A percentile compares a stretch with the other conserved stretches of the same genome.
phyloP scores from a whole-genome alignment of 2,329 filamentous ascomycete genomes.

The Colletotrichum agaves region DNA sequence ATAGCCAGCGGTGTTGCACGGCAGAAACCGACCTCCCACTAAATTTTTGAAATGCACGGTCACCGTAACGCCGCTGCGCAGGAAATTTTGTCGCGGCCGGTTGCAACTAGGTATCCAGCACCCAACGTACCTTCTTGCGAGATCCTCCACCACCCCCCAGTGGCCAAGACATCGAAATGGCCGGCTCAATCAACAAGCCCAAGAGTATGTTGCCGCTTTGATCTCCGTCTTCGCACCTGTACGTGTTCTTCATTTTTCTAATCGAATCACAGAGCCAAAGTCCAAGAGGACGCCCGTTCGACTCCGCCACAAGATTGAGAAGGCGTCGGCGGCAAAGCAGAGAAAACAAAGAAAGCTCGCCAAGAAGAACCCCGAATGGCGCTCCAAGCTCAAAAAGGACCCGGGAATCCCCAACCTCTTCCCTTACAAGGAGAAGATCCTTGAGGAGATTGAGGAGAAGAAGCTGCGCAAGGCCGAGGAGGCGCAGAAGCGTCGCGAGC shows the following conservation, averaged over 20 bases:
- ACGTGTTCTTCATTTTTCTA: no score
- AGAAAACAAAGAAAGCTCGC: slow-evolving; percentile 87
- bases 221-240: not conserved
- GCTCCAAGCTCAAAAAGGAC: slow-evolving; percentile 94
- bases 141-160: not conserved
- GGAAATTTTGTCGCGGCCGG: slow-evolving; percentile 33
- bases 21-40: slow-evolving; percentile 38
- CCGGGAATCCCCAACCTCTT: slow-evolving; percentile 97
- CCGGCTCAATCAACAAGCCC: slow-evolving; percentile 65
- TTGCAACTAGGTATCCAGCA: slow-evolving; percentile 11
- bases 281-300: slow-evolving; percentile 93
- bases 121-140: not conserved
- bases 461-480: slow-evolving; percentile 85
- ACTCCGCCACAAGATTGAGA: slow-evolving; percentile 95
- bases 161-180: slow-evolving; percentile 51
- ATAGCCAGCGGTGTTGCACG: slow-evolving; percentile 31
- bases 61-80: not conserved
- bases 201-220: slow-evolving; percentile 55
- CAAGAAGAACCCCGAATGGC: slow-evolving; percentile 98
- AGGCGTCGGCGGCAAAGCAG: slow-evolving; percentile 89
- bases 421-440: slow-evolving; percentile 95
- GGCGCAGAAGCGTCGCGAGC: slow-evolving; percentile 73
- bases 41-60: slow-evolving; percentile 38
- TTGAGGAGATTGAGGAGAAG: slow-evolving; percentile 93
- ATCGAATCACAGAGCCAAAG: slow-evolving; percentile 77